phyloP scores from a whole-genome alignment of 2,329 filamentous ascomycete species.

The Aspergillus eucalypticola region DNA sequence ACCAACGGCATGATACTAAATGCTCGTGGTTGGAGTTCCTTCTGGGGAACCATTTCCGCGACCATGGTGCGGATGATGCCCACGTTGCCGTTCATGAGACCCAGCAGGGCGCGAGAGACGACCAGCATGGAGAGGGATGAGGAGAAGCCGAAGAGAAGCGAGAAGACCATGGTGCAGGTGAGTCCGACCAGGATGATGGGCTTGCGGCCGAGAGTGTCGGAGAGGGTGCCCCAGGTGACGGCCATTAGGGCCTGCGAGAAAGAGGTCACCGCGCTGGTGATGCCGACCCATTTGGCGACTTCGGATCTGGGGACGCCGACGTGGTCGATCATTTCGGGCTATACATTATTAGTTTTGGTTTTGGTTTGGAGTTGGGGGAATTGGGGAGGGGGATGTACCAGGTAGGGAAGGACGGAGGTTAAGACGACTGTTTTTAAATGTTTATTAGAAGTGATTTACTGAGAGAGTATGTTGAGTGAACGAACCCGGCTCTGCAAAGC shows the following conservation, averaged over 20 bases:
- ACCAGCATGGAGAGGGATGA: conserved; percentile 79
- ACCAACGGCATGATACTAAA: conserved; percentile 93
- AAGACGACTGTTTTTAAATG: conserved; percentile 48
- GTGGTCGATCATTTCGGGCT: conserved; percentile 78
- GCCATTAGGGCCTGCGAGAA: conserved; percentile 70
- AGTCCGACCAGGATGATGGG: conserved; percentile 74
- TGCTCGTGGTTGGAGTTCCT: conserved; percentile 79
- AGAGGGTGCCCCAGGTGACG: conserved; percentile 72
- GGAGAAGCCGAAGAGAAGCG: conserved; percentile 81
- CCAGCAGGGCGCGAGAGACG: conserved; percentile 71
- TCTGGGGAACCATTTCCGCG: conserved; percentile 87
- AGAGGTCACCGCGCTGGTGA: conserved; percentile 72
- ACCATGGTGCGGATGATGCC: conserved; percentile 91
- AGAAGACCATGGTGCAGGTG: conserved; percentile 76
- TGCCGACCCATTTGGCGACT: conserved; percentile 77
- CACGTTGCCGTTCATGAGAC: conserved; percentile 87
- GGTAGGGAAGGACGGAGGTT: conserved; percentile 68
- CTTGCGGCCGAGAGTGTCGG: conserved; percentile 80
- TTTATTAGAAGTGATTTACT: conserved; percentile 3
- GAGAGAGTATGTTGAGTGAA: conserved; percentile 3
- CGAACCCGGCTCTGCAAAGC: conserved; percentile 70
- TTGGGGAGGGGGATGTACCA: conserved; percentile 36
- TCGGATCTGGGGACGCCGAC: conserved; percentile 68
- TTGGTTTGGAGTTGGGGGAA: not conserved
- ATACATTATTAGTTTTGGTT: not conserved